These are phyloP conservation scores for Talaromyces rugulosus DNA, from an alignment of 2,329 filamentous ascomycete species.

Conservation along the genomic window DNA sequence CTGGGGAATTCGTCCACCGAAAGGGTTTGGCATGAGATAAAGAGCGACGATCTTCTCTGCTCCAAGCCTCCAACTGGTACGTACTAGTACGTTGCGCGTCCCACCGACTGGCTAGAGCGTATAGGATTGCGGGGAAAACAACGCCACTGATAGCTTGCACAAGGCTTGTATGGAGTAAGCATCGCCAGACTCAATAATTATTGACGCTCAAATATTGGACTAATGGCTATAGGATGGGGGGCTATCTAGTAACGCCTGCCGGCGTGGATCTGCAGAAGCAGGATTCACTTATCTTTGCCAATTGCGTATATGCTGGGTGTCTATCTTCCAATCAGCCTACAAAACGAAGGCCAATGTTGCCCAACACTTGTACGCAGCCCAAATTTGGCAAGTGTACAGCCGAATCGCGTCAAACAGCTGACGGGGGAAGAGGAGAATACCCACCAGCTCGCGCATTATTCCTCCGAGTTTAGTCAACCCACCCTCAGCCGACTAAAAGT, in stretches of 20 bases:
- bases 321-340: not conserved
- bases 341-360: not conserved
- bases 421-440: not conserved
- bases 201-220: not conserved
- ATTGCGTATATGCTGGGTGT: not conserved
- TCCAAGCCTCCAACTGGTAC: too few relatives aligned
- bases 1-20: not conserved
- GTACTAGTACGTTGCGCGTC: not conserved
- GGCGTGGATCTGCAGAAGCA: not conserved
- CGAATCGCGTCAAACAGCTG: not conserved
- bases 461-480: not conserved
- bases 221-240: not conserved
- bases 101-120: not conserved
- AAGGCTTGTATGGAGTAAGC: not conserved
- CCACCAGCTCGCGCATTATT: not conserved
- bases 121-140: not conserved
- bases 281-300: not conserved
- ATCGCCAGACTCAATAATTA: not conserved
- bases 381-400: not conserved
- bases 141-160: not conserved
- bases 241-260: not conserved
- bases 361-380: not conserved
- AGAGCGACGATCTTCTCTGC: not conserved
- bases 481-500: not conserved
- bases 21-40: not conserved